phyloP scores from a whole-genome alignment of 2,329 filamentous ascomycete species.

The Rhinocladiella similis region DNA sequence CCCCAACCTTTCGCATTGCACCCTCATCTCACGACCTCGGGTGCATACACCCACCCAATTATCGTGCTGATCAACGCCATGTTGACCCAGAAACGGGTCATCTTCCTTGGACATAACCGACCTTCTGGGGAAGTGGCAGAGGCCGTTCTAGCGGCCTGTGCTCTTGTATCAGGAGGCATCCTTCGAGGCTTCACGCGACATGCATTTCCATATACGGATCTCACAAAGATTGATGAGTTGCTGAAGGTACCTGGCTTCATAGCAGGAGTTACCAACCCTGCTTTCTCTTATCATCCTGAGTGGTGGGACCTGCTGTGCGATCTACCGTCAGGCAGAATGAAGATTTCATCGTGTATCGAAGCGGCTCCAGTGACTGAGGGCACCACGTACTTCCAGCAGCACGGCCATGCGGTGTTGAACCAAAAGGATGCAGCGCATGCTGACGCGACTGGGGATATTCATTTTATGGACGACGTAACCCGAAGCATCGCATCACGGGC shows the following conservation, averaged over 20 bases:
- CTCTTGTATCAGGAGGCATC: constrained; percentile 87
- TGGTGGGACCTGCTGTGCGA: constrained; percentile 99
- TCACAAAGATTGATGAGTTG: constrained; percentile 96
- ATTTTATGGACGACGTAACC: constrained; percentile 85
- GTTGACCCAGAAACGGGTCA: constrained; percentile 91
- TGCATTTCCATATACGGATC: constrained; percentile 95
- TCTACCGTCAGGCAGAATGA: constrained; percentile 85
- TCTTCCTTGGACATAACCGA: constrained; percentile 93
- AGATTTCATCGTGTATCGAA: constrained; percentile 89
- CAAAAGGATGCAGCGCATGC: constrained; percentile 31
- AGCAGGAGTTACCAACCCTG: constrained; percentile 94
- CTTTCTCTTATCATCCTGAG: constrained; percentile 89
- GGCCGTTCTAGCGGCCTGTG: constrained; percentile 95
- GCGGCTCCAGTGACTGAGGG: constrained; percentile 79
- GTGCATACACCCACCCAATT: constrained; percentile 85
- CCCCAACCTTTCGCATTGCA: constrained; percentile 84
- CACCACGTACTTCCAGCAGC: constrained; percentile 81
- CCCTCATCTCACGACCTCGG: constrained; percentile 89
- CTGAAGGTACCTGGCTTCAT: constrained; percentile 97
- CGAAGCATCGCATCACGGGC: constrained; percentile 81
- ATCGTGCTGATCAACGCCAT: constrained; percentile 93
- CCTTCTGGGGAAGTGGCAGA: constrained; percentile 95
- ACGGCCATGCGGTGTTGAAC: constrained; percentile 52
- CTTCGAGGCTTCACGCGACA: constrained; percentile 91
- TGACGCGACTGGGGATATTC: constrained; percentile 81